Evolutionary conservation across 768 basidiomycete species (phyloP), one percentile per base, ranked within the genome.

Genomic region (Leccinum obscurum): DNA sequence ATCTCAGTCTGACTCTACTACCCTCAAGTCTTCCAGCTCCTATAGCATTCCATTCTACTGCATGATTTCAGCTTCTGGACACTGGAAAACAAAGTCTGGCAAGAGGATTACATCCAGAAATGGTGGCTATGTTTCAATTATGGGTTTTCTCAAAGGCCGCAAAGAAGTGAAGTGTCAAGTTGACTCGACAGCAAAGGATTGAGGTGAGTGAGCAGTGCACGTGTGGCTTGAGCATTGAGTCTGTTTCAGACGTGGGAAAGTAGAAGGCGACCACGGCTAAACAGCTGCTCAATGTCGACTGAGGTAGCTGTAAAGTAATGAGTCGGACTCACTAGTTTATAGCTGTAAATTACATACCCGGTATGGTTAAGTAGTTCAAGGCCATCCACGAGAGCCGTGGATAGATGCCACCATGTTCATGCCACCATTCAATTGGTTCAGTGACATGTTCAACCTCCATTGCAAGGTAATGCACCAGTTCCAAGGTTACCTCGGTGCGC

Each of bases 261-360:
- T 2, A 76, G 20, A 4, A 70, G 63, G 10, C 58, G 55, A 4
- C 75, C 71, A 26, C 55, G 57, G 39, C 70, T 72, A 44, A 75
- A 75, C 1, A 70, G 62, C 11, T 56, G 59, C 53, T 76, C 66
- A 20, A 77, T 68, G 56, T 75, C 68, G 15, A 72, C 61, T 3
- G 73, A 78, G 0, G 74, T 77, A 44, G 75, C 75, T 61, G 30
- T 70, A 56, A 32, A 53, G n/a, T n/a, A 52, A 62, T 62, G 24
- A 17, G 26, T 32, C 24, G 20, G 39, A 32, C 8, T 6, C 3
- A 48, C 54, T 28, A 28, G 28, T 56, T 10, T 46, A 15, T 57
- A 11, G 6, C 10, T 48, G 17, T n/a, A n/a, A 22, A 48, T 22
- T n/a, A 56, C 44, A 24, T 22, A 59, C 58, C 30, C 8, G 56